Percentiles rank a stretch among this genome's conserved stretches.
These are phyloP conservation scores for Rhododendron ovatum DNA, from an alignment of 148 eudicot species.

Conservation along the genomic window DNA sequence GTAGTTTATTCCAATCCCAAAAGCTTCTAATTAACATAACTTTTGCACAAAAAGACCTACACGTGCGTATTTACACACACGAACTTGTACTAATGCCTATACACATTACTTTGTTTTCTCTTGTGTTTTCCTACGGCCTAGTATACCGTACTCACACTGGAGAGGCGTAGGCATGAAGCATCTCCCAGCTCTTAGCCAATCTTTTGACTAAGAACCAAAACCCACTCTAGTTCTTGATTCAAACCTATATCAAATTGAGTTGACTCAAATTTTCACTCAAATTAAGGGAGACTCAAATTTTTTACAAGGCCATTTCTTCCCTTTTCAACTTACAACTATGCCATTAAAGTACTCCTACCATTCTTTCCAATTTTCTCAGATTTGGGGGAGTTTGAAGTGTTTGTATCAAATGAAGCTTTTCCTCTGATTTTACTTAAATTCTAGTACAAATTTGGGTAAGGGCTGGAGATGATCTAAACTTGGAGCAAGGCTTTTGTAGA, in stretches of 20 bases:
- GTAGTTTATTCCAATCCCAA: background rate
- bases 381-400: background rate
- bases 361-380: background rate
- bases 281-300: too few relatives aligned
- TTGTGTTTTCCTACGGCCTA: background rate
- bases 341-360: too few relatives aligned
- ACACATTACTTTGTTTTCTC: background rate
- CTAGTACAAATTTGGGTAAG: too few relatives aligned
- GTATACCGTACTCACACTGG: background rate
- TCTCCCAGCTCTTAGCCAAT: too few relatives aligned
- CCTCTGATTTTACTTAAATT: background rate
- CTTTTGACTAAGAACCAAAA: too few relatives aligned
- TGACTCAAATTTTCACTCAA: too few relatives aligned
- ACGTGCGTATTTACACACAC: background rate
- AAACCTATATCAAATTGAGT: too few relatives aligned
- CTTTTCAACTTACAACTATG: too few relatives aligned
- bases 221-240: too few relatives aligned
- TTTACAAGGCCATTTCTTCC: too few relatives aligned
- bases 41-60: background rate
- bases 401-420: too few relatives aligned
- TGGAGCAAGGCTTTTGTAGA: background rate
- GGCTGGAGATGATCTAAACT: background rate
- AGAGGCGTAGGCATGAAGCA: background rate
- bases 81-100: background rate
- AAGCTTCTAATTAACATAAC: background rate